Evolutionary conservation across 768 basidiomycete genomes (phyloP), one percentile per base, ranked within the genome.

Genomic region (Hypsizygus marmoreus): DNA sequence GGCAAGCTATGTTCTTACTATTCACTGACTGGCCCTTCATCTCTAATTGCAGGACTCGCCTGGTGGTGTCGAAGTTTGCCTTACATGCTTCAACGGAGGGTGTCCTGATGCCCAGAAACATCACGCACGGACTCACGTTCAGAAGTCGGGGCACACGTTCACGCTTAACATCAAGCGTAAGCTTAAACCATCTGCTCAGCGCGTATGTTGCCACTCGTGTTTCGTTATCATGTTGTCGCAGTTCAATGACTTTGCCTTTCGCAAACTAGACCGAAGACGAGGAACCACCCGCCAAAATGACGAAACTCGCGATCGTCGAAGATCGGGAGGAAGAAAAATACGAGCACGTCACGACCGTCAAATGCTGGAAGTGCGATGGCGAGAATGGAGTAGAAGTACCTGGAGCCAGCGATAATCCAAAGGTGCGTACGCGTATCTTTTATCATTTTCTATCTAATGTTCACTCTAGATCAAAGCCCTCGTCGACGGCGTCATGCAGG

Each of bases 41-140:
- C n/a, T 30, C 34, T 26, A 23, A 24, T 37, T 33, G 39, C 56
- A 94, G 88, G 92, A 94, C 61, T 67, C 69, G 3, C 75, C 83
- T 0, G 66, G 73, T 10, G 95, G 95, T 5, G 70, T 97, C 50
- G 88, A 97, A 55, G 88, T 97, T 41, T 99, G 95, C 65, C 72
- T 99, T 43, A 65, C 64, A 17, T 99, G 95, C 72, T 99, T 95
- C 79, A 98, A 95, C 57, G 97, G 97, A 6, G 91, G 85, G 0
- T 99, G 95, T 61, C 68, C 86, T 2, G 74, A 71, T 54, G 40
- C 59, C 4, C 71, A 73, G 13, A 72, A 89, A 20, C 79, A 84
- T 43, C 97, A 97, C 60, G 86, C 90, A 4, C 71, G 69, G 7
- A 79, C 79, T 0, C 95, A 98, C 64, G 73, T 74, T 28, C 68